Evolutionary conservation across 1,284 basidiomycete species (phyloP), one percentile per base, ranked within the genome.

Genomic region (Farysia itapuensis): DNA sequence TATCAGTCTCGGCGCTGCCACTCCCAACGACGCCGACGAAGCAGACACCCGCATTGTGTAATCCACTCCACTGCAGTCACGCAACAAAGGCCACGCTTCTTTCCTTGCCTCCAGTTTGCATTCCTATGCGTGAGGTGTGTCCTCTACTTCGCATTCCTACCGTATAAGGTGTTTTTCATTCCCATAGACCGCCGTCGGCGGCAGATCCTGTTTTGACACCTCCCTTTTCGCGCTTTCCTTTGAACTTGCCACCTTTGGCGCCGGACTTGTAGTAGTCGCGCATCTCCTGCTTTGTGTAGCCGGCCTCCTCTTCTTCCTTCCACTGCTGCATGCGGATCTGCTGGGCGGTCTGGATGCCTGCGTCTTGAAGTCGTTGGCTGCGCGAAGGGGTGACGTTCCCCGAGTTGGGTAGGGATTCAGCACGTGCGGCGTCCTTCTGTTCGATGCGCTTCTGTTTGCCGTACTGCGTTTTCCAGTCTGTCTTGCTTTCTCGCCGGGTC

Each of bases 161-260:
- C n/a, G n/a, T n/a, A n/a, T n/a, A n/a, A n/a, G n/a, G n/a, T n/a
- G n/a, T n/a, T 18, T 3, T 37, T 37, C 38, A 72, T 26, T 72
- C 51, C 69, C 69, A 72, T 16, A 72, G 41, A 18, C 64, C 61
- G 5, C 64, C 70, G 33, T 72, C 59, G 15, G 43, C 54, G 2
- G 42, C 50, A 2, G 53, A 37, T 8, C 54, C 54, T 5, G 69
- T 70, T 49, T 68, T 68, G 35, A 49, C 49, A 14, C 67, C 68
- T 4, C 70, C 70, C 33, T 72, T 72, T 24, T 61, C 67, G 13
- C 49, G 36, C 42, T 70, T 70, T 7, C 67, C 67, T 33, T 65
- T 72, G 21, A 68, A 54, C 44, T 72, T 72, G 32, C 70, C 70
- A 4, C 70, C 70, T 35, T 66, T 68, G 6, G 52, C 46, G 21